Base-by-base conservation (phyloP, 2,329 filamentous ascomycete species). In the Blastomyces parvus region DNA sequence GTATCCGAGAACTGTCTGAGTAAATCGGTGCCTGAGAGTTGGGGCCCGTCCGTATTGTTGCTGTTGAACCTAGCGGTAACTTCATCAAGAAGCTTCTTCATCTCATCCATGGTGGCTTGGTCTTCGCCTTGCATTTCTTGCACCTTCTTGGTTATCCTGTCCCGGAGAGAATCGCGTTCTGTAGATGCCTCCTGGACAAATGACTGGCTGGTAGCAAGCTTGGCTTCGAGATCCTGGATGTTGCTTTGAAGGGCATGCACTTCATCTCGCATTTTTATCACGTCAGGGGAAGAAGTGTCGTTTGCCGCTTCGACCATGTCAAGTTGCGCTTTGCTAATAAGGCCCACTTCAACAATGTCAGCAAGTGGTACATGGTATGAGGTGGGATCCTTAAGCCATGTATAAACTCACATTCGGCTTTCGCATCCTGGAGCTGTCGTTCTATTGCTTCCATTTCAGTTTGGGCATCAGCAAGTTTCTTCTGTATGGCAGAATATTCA, bases 1-100 rank as follows among this genome's bases (percentile, higher is more conserved):
- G 83, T 79, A 36, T 81, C 81, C n/a, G 78, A 79, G 48, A 79
- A 80, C 66, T 77, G 74, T 62, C 75, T 76, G 25, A 76, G 69
- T 52, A 78, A 71, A 60, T 78, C 74, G 46, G 73, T 70, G 50
- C 71, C 72, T 14, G 75, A 75, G 63, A 76, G 72, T 60, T 76
- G 71, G 13, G 72, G 65, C 38, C 69, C 66, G 48, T 74, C 73
- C 2, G 70, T 67, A 11, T 69, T 74, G 14, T 68, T 72, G 27
- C 68, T 72, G 27, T 69, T 73, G 25, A 74, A 71, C 55, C 73
- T 71, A 30, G 70, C 72, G n/a, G 73, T 72, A 64, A 78, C 72
- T 62, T 77, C 74, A 22, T 74, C 72, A 46, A 78, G 70, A 22
- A 77, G 69, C 65, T 67, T 72, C 65, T 77, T 75, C 72, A 78